Evolutionary conservation across 495 filamentous ascomycete genomes (phyloP).

Genomic region (Penicillium silybi): DNA sequence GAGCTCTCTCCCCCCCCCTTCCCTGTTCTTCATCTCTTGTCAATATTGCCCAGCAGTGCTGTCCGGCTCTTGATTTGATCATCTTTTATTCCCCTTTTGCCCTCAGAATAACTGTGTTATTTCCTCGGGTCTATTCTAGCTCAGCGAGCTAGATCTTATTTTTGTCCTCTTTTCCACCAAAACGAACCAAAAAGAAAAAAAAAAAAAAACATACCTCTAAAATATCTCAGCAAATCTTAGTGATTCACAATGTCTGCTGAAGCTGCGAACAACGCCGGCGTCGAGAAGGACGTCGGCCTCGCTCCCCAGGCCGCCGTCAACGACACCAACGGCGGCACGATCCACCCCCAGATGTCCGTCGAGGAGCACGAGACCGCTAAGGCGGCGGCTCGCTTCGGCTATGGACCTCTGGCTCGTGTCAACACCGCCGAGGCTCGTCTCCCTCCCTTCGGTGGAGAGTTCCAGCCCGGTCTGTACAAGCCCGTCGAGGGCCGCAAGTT

Average conservation of each 20-base stretch:
- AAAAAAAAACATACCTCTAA: constrained; percentile 4
- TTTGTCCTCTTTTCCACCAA: constrained; percentile 4
- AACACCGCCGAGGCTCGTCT: constrained; percentile 60
- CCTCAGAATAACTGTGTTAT: constrained; percentile 27
- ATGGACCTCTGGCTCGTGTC: constrained; percentile 65
- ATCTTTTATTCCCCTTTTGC: constrained; percentile 2
- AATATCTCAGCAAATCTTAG: background rate
- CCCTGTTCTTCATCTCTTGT: constrained; percentile 19
- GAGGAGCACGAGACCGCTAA: constrained; percentile 46
- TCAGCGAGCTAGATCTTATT: constrained; percentile 24
- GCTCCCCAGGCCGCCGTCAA: constrained; percentile 14
- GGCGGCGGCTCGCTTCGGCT: constrained; percentile 49
- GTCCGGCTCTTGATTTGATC: constrained; percentile 23
- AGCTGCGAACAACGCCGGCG: constrained; percentile 16
- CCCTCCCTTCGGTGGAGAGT: constrained; percentile 90
- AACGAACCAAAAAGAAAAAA: background rate
- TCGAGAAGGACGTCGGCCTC: constrained; percentile 38
- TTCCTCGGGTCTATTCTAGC: constrained; percentile 7
- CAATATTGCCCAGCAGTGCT: constrained; percentile 33
- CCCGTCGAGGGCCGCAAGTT: constrained; percentile 73
- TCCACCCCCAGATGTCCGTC: constrained; percentile 37
- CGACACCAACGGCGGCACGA: constrained; percentile 10
- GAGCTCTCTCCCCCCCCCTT: constrained; percentile 2
- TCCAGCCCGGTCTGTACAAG: constrained; percentile 91
- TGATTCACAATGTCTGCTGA: constrained; percentile 30